Base-by-base conservation (phyloP, 2,329 filamentous ascomycete genomes). In the Aspergillus brunneoviolaceus region DNA sequence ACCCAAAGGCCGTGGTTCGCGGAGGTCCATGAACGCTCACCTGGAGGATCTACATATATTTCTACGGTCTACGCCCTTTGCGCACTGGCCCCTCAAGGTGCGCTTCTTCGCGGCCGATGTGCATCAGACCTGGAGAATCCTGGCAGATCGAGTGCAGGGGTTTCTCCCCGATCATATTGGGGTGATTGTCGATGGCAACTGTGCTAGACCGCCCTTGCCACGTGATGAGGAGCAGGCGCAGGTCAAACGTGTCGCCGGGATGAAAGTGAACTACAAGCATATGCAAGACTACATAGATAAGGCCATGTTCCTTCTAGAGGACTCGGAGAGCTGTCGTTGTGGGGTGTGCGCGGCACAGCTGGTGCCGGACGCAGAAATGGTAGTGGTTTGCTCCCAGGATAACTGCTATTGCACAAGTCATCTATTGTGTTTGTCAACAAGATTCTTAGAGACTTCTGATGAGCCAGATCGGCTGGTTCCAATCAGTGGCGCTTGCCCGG, bases 41-140 rank as follows among this genome's bases (percentile, higher is more conserved):
- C 74, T 98, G 29, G 88, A 89, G 3, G 95, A 96, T 68, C 75
- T 98, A 27, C 90, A 96, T 72, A 80, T 95, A 2, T 81, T 99
- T 0, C 82, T 96, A 1, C 84, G 89, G 0, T 90, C 92, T 2
- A 84, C 86, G 2, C 95, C 91, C 73, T 98, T 98, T 72, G 79
- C 81, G 16, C 81, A 87, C 50, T 96, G 92, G 94, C 94, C 94
- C 21, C 80, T 99, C 56, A 85, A 85, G 56, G 72, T 97, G 51
- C 87, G 90, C 25, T 94, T 98, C 75, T 94, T 96, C 66, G 81
- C 82, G 2, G 77, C 80, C 3, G 90, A 94, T 60, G 87, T 91
- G 0, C 84, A 89, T 67, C 77, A 77, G 21, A 81, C 84, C 1
- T 98, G 94, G 94, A 72, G 81, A 19, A 80, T 75, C 52, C 87